A percentile compares a stretch with the other conserved stretches of the same genome.
Conservation (phyloP, 352 stramenopile genomes). For the Pythium volutum region DNA sequence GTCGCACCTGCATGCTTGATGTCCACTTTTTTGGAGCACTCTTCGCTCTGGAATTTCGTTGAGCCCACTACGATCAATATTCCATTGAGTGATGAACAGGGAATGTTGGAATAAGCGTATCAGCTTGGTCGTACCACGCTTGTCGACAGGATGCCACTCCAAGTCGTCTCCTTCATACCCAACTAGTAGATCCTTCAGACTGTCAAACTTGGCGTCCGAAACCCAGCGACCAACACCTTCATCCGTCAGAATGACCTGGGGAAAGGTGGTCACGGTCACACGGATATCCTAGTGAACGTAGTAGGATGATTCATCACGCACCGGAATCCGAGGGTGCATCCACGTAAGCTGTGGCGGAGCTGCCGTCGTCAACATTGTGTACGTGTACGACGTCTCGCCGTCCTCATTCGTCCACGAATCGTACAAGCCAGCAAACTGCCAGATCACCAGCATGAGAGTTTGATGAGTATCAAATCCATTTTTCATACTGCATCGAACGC, state of each 20-base stretch:
- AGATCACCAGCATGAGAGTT: neutral
- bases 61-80: conserved; percentile 44
- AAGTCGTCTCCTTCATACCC: conserved; percentile 52
- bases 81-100: neutral
- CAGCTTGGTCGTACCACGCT: conserved; percentile 34
- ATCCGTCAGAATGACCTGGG: conserved; percentile 72
- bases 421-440: conserved; percentile 82
- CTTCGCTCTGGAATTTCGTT: conserved; percentile 69
- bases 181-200: conserved; percentile 48
- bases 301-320: conserved; percentile 18
- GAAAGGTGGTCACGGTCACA: neutral
- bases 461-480: neutral
- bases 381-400: conserved; percentile 73
- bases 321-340: conserved; percentile 87
- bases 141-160: conserved; percentile 78
- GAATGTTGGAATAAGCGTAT: neutral
- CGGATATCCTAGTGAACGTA: neutral
- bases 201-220: conserved; percentile 57
- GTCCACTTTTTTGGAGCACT: conserved; percentile 72
- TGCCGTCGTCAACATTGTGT: conserved; percentile 85
- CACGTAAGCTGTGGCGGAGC: conserved; percentile 62
- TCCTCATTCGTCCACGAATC: conserved; percentile 72
- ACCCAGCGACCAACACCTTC: conserved; percentile 61
- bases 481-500: neutral
- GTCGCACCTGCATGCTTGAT: conserved; percentile 65